These are phyloP conservation scores for Scedosporium minutisporum DNA, from an alignment of 2,329 filamentous ascomycete genomes.

Conservation along the genomic window DNA sequence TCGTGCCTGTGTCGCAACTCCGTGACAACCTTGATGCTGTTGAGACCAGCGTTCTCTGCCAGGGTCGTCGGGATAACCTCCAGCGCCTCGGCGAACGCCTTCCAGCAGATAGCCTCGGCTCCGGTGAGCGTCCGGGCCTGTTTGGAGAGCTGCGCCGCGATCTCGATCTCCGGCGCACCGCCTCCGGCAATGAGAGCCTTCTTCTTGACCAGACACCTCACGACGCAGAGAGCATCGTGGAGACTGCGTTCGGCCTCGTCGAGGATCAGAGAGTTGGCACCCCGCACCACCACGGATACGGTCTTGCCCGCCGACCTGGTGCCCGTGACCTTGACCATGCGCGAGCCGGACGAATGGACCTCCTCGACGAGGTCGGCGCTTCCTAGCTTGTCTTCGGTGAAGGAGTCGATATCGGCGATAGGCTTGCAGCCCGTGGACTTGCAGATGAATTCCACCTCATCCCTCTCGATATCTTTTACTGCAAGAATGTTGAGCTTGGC, in stretches of 20 bases:
- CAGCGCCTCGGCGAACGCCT: constrained; percentile 94
- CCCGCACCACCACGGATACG: constrained; percentile 86
- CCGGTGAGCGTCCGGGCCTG: constrained; percentile 76
- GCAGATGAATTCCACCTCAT: constrained; percentile 99
- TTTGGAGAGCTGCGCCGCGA: constrained; percentile 76
- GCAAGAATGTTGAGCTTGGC: constrained; percentile 93
- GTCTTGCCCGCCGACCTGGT: constrained; percentile 80
- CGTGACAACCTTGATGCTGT: constrained; percentile 98
- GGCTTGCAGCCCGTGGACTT: constrained; percentile 99
- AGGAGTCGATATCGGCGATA: constrained; percentile 95
- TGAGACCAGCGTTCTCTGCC: constrained; percentile 93
- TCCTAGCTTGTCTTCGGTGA: constrained; percentile 96
- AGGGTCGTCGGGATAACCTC: constrained; percentile 95
- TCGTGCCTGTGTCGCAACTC: constrained; percentile 91
- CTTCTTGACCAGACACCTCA: constrained; percentile 97
- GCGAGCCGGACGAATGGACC: constrained; percentile 73
- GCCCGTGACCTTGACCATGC: constrained; percentile 91
- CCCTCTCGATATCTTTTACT: constrained; percentile 95
- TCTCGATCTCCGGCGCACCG: constrained; percentile 92
- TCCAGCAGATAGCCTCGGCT: constrained; percentile 97
- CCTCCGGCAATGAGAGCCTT: constrained; percentile 97
- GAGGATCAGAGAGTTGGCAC: constrained; percentile 86
- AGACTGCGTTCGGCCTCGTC: constrained; percentile 95
- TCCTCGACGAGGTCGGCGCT: constrained; percentile 91
- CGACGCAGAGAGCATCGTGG: constrained; percentile 95